Evolutionary conservation across 2,329 filamentous ascomycete species (phyloP).

Genomic region (Exophiala oligosperma): DNA sequence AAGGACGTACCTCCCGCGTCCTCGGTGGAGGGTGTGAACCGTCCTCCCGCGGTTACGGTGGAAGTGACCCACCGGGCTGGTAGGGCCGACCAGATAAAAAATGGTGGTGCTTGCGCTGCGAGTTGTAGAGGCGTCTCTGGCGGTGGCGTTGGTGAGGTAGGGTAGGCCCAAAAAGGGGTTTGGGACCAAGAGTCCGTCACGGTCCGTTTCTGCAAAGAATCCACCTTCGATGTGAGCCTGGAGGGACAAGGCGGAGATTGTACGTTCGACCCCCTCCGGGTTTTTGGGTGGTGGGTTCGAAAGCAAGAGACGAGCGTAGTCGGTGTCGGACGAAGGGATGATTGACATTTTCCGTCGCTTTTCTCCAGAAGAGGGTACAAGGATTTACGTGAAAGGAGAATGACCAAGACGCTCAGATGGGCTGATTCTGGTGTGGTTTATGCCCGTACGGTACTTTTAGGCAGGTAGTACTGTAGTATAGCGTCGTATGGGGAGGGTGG

Average conservation of each 20-base stretch:
- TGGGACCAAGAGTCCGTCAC: slow-evolving; percentile 51
- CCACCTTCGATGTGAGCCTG: slow-evolving; percentile 63
- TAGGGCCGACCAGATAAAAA: slow-evolving; percentile 63
- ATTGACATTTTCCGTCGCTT: background rate
- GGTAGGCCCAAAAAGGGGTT: slow-evolving; percentile 51
- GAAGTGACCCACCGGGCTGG: slow-evolving; percentile 58
- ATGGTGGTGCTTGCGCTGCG: slow-evolving; percentile 63
- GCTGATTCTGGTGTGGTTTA: too few species aligned
- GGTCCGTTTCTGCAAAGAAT: slow-evolving; percentile 64
- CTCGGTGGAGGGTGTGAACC: slow-evolving; percentile 65
- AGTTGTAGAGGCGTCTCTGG: slow-evolving; percentile 38
- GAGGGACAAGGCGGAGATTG: slow-evolving; percentile 51
- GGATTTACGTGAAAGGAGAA: too few species aligned
- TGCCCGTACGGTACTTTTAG: too few species aligned
- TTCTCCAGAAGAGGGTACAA: too few species aligned
- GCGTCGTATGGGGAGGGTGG: too few species aligned
- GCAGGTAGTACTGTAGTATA: too few species aligned
- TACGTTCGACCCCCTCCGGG: slow-evolving; percentile 17
- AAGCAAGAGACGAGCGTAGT: slow-evolving; percentile 3
- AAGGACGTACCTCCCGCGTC: slow-evolving; percentile 63
- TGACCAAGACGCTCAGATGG: too few species aligned
- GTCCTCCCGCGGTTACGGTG: slow-evolving; percentile 64
- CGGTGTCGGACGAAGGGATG: background rate
- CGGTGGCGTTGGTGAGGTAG: slow-evolving; percentile 37
- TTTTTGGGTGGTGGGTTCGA: background rate